Base-by-base conservation (phyloP, 495 filamentous ascomycete species). In the Lophiotrema nucula region DNA sequence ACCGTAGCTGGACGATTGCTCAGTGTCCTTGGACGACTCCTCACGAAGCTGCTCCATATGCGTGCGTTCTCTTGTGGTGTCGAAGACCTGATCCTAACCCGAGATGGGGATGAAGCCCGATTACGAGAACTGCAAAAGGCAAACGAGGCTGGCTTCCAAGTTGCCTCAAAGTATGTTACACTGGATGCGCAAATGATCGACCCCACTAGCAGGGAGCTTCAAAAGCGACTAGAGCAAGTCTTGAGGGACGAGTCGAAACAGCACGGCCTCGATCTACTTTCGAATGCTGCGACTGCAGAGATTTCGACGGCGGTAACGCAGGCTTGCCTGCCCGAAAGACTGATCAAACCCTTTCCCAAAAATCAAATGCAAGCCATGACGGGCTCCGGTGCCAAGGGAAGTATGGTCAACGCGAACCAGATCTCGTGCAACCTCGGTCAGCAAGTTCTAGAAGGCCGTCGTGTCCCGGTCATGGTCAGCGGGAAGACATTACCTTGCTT, bases 301-400 rank as follows among this genome's bases (percentile, higher is more conserved):
- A 78, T 98, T 6, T 96, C 93, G 2, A 86, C 87, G 0, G 83
- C 84, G 1, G 83, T 97, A 47, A 96, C 90, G 4, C 76, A 74
- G 25, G 77, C 79, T 12, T 96, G 90, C 74, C 78, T 97, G 37
- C 95, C 93, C 1, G 66, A 67, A 8, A 91, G 90, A 28, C 82
- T 99, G 31, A 83, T 84, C 53, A 99, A 99, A 73, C 83, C 83
- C 19, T 97, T 97, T 74, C 95, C 95, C 0, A 87, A 85, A 67
- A 99, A 99, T 62, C 95, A 97, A 70, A 97, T 99, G 90, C 95
- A 97, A 78, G 83, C 86, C 57, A 99, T 99, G 95, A 99, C 95
- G 10, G 85, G 86, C 2, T 95, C 95, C 23, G 95, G 95, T 66
- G 95, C 95, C 45, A 99, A 99, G 79, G 93, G 95, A 67, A 87